These are phyloP conservation scores for Trypanosoma cruzi DNA, from an alignment of 208 protist genomes.

Conservation along the genomic window DNA sequence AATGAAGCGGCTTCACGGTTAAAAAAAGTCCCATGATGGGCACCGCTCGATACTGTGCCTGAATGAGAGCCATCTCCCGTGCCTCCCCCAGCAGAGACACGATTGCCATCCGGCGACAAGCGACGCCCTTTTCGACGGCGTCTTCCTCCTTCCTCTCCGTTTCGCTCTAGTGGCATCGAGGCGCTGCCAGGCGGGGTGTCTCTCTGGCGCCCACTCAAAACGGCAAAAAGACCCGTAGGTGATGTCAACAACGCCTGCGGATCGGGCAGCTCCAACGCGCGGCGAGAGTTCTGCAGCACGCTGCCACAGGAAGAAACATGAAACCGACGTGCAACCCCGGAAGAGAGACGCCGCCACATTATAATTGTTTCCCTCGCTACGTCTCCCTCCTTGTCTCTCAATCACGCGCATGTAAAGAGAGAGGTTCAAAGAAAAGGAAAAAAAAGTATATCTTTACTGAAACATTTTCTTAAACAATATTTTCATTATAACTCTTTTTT, in stretches of 20 bases:
- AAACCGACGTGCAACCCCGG: neutral
- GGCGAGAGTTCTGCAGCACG: conserved; percentile 4
- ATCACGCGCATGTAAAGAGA: neutral
- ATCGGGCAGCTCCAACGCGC: conserved; percentile 33
- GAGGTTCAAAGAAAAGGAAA: conserved; percentile 16
- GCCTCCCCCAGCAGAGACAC: neutral
- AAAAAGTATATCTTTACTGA: neutral
- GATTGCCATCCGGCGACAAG: neutral
- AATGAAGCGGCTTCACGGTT: conserved; percentile 52
- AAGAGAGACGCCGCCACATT: conserved; percentile 1
- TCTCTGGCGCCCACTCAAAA: conserved; percentile 46
- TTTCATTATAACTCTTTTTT: neutral
- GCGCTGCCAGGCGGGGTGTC: neutral
- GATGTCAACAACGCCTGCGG: conserved; percentile 62
- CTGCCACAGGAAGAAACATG: neutral
- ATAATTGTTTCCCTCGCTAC: neutral
- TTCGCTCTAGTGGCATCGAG: neutral
- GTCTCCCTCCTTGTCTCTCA: neutral
- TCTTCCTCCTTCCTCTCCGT: neutral
- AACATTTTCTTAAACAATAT: neutral
- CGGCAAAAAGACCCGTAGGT: conserved; percentile 62
- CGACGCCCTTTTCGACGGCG: neutral
- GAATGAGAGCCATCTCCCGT: neutral
- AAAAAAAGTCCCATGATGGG: neutral
- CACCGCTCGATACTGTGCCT: conserved; percentile 1